phyloP scores from a whole-genome alignment of 2,329 filamentous ascomycete genomes.

The Colletotrichum gloeosporioides region DNA sequence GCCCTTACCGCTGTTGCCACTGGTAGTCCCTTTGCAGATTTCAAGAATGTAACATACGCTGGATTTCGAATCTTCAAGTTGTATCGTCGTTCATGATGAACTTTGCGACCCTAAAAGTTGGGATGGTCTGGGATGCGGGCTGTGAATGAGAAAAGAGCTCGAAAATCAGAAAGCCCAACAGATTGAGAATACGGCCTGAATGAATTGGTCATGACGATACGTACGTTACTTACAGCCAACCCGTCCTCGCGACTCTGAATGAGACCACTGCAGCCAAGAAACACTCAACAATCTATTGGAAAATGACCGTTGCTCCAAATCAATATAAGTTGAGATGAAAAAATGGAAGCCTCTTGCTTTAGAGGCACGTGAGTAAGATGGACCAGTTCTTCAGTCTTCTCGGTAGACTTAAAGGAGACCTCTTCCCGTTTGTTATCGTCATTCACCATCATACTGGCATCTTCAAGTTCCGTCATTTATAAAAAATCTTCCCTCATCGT shows the following conservation, averaged over 20 bases:
- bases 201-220: no score
- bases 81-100: neutral
- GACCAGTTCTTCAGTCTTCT: neutral
- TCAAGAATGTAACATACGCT: neutral
- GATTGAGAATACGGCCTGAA: no score
- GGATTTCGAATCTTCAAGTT: neutral
- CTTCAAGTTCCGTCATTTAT: neutral
- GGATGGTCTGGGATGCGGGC: no score
- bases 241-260: no score
- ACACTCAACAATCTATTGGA: no score
- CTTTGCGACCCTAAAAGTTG: neutral
- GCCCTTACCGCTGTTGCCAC: neutral
- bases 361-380: neutral
- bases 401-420: neutral
- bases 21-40: neutral
- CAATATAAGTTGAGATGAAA: no score
- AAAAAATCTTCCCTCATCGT: neutral
- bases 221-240: no score
- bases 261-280: no score
- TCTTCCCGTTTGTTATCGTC: neutral
- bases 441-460: neutral
- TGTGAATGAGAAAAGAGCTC: no score
- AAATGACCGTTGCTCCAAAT: no score
- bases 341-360: neutral
- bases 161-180: no score